Conservation (phyloP, 345 rosid genomes). For the Hibiscus trionum region DNA sequence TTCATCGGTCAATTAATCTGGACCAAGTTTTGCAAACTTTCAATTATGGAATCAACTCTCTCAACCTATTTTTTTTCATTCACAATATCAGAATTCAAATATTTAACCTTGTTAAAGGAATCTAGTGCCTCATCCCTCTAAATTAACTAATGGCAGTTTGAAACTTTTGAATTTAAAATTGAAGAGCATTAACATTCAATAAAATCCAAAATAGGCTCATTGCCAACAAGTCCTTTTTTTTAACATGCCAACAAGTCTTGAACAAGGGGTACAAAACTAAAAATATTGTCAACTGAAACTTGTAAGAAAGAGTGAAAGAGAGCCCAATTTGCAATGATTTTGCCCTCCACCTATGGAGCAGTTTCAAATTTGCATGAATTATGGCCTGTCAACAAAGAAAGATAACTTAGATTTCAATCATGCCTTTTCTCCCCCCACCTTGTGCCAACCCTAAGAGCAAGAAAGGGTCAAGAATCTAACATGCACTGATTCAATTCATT, state of each 20-base stretch:
- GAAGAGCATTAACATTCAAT: too few species aligned
- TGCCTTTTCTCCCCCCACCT: neutral
- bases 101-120: too few species aligned
- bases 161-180: too few species aligned
- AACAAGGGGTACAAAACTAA: neutral
- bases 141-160: too few species aligned
- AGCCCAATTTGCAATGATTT: neutral
- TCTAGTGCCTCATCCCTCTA: too few species aligned
- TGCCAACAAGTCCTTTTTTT: neutral
- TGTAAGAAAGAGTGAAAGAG: neutral
- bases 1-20: too few species aligned
- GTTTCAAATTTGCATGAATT: constrained; percentile 26
- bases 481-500: too few species aligned
- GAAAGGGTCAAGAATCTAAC: too few species aligned
- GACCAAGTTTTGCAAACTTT: too few species aligned
- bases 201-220: neutral
- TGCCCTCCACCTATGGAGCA: constrained; percentile 2
- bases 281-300: neutral
- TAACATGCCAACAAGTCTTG: neutral
- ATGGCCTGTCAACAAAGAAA: constrained; percentile 23
- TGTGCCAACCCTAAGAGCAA: neutral
- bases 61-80: too few species aligned
- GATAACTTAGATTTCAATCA: neutral
- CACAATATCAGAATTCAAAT: too few species aligned
- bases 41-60: too few species aligned